phyloP scores from a whole-genome alignment of 2,329 filamentous ascomycete genomes.

The Dactylellina leptospora region DNA sequence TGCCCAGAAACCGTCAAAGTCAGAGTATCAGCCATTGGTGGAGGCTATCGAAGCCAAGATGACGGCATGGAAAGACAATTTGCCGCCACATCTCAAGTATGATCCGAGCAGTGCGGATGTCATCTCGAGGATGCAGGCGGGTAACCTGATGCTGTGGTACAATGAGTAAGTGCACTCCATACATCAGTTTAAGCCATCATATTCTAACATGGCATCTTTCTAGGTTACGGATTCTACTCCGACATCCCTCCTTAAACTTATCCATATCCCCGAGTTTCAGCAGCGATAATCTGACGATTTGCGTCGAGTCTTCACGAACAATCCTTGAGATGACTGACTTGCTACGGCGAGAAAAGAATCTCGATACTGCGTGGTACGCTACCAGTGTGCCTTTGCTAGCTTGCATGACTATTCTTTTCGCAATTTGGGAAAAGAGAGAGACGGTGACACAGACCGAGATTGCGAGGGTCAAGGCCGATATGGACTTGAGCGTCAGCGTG shows the following conservation, averaged over 20 bases:
- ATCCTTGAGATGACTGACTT: conserved; percentile 70
- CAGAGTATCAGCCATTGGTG: conserved; percentile 72
- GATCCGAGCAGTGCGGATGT: conserved; percentile 61
- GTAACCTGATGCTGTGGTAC: conserved; percentile 67
- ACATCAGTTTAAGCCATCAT: background rate
- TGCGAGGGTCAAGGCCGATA: conserved; percentile 70
- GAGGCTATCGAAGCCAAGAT: conserved; percentile 73
- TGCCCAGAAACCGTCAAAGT: conserved; percentile 68
- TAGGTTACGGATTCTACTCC: conserved; percentile 67
- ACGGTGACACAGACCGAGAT: conserved; percentile 69
- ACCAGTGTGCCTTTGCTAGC: conserved; percentile 76
- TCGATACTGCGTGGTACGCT: conserved; percentile 82
- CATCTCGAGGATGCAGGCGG: conserved; percentile 64
- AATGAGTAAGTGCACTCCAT: conserved; percentile 62
- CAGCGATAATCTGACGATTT: conserved; percentile 71
- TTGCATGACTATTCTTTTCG: conserved; percentile 76
- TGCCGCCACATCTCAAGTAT: conserved; percentile 70
- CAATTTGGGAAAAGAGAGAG: conserved; percentile 73
- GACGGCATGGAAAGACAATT: conserved; percentile 69
- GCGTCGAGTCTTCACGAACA: conserved; percentile 71
- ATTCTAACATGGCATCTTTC: background rate
- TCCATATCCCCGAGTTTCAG: conserved; percentile 67
- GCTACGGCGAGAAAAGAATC: conserved; percentile 69
- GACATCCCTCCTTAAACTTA: conserved; percentile 70
- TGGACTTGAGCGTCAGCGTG: conserved; percentile 74